These are phyloP conservation scores for Annulohypoxylon nitens DNA, from an alignment of 495 filamentous ascomycete species.

Conservation along the genomic window DNA sequence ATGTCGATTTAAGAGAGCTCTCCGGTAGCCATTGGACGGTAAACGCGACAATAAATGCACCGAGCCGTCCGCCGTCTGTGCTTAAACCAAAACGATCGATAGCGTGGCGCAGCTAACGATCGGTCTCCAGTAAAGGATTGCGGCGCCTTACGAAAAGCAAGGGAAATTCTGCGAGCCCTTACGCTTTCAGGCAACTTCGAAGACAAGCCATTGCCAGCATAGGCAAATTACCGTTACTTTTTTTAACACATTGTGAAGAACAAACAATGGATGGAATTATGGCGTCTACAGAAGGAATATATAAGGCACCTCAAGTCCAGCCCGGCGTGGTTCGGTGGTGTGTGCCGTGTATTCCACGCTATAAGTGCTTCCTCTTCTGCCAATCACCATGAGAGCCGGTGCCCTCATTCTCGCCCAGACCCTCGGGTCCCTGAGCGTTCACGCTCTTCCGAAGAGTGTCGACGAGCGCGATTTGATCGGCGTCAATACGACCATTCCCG, in stretches of 20 bases:
- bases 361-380: neutral
- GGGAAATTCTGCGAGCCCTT: constrained; percentile 18
- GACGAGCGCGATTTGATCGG: constrained; percentile 19
- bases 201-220: constrained; percentile 6
- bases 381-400: constrained; percentile 10
- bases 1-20: neutral
- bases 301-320: constrained; percentile 8
- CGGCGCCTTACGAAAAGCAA: constrained; percentile 28
- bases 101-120: constrained; percentile 22
- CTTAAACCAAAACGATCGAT: neutral
- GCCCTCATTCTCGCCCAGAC: constrained; percentile 17
- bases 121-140: constrained; percentile 35
- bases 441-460: constrained; percentile 26
- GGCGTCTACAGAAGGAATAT: neutral
- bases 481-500: constrained; percentile 36
- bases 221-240: neutral
- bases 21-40: neutral
- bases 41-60: constrained; percentile 2
- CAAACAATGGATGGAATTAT: neutral
- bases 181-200: constrained; percentile 25
- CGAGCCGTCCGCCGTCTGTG: neutral
- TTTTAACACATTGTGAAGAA: neutral
- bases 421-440: constrained; percentile 14
- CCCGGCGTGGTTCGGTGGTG: neutral
- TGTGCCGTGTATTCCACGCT: neutral